Conservation (phyloP, 2,329 filamentous ascomycete species). For the Exophiala sp. region DNA sequence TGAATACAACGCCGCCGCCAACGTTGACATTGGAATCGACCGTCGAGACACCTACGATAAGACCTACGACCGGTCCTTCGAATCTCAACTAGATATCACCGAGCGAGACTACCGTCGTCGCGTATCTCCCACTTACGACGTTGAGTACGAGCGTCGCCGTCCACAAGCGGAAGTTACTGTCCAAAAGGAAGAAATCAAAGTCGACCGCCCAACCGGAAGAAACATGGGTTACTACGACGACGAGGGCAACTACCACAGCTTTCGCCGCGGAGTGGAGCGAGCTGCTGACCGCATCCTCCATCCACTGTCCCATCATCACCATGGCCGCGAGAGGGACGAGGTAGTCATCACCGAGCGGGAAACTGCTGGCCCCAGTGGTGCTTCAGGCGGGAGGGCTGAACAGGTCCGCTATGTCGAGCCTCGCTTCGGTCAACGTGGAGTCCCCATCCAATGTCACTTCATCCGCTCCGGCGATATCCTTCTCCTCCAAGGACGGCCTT, state of each 20-base stretch:
- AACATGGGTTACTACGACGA: slow-evolving; percentile 73
- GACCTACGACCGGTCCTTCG: slow-evolving; percentile 39
- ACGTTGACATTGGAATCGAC: slow-evolving; percentile 42
- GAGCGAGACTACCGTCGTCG: slow-evolving; percentile 62
- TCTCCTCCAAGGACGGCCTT: slow-evolving; percentile 97
- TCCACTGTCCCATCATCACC: slow-evolving; percentile 54
- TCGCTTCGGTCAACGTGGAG: slow-evolving; percentile 46
- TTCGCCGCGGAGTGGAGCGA: slow-evolving; percentile 64
- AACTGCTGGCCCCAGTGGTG: slow-evolving; percentile 41
- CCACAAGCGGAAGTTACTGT: slow-evolving; percentile 33
- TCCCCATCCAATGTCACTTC: slow-evolving; percentile 96
- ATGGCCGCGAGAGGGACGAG: slow-evolving; percentile 36
- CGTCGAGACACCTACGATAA: slow-evolving; percentile 32
- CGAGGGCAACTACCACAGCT: slow-evolving; percentile 68
- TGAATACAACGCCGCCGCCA: slow-evolving; percentile 30
- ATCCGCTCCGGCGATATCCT: slow-evolving; percentile 98
- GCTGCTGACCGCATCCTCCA: slow-evolving; percentile 61
- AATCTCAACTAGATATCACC: slow-evolving; percentile 48
- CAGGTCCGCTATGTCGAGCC: slow-evolving; percentile 48
- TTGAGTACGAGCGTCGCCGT: slow-evolving; percentile 40
- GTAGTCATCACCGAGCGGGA: slow-evolving; percentile 41
- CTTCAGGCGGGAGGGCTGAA: slow-evolving; percentile 42
- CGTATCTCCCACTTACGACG: slow-evolving; percentile 49
- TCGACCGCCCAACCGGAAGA: slow-evolving; percentile 45
- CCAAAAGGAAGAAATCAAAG: slow-evolving; percentile 44